Base-by-base conservation (phyloP, 495 filamentous ascomycete species). In the Trichocladium antarcticum region DNA sequence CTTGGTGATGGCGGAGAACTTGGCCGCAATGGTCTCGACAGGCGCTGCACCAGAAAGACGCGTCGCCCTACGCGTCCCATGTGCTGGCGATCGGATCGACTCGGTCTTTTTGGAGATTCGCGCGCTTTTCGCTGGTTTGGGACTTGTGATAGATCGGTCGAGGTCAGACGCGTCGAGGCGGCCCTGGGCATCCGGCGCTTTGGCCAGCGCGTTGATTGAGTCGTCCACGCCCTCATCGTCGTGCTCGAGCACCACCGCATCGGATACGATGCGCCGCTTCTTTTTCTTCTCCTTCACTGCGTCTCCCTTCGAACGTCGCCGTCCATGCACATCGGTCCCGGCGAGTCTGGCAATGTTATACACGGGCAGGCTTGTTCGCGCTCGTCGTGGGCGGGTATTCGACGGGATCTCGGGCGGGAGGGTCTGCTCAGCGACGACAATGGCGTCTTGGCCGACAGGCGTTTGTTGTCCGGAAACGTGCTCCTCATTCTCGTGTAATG, bases 291-390 rank as follows among this genome's bases (percentile, higher is more conserved):
- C 63, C 51, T 57, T 51, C 3, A 61, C 61, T 9, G 55, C 22
- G 41, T 71, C 68, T 19, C 67, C 67, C 19, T 68, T 71, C 9
- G 66, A 47, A 45, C 63, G 53, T 43, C 67, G 65, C 22, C 62
- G 69, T 17, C 69, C 68, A 47, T 73, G 68, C 31, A 57, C 56
- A 14, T 64, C 65, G 15, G 70, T 76, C 14, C 74, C 73, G 22
- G 60, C 66, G 7, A 80, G 59, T 36, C 73, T 65, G 27, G 72
- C 66, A 22, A 79, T 60, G 46, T 81, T 81, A 62, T 80, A 81
- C 19, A 76, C 68, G 3, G 68, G 68, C 8, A 72, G 50, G 40
- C 68, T 72, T 1, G 65, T 53, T 34, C 73, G 68, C 19, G 66
- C 60, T 38, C 76, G 66, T 48, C 72, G 69, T 42, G 67, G 64